Base-by-base conservation (phyloP, 2,329 filamentous ascomycete genomes). In the Aspergillus ochraceoroseus region DNA sequence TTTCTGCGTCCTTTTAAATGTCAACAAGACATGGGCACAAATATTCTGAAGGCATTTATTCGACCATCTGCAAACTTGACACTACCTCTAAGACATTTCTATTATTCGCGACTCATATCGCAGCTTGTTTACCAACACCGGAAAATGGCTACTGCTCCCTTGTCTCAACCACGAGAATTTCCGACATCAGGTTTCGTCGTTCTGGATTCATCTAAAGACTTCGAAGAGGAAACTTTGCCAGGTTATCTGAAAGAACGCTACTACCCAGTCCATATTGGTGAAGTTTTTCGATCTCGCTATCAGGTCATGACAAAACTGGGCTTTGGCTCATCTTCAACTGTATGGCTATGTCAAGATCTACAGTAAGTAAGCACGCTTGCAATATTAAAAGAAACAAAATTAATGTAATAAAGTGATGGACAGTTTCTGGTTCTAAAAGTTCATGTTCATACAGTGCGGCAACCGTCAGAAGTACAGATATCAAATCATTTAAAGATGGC, bases 401-500 rank as follows among this genome's bases (percentile, higher is more conserved):
- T 39, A 19, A 44, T 23, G 18, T 11, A 1, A 20, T 32, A 12
- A 38, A 53, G 48, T 38, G 41, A 51, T 25, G 23, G 36, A 15
- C 36, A 31, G n/a, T 48, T 46, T 34, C 18, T 47, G 13, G 39
- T 44, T 13, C 38, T 51, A 8, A 56, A 48, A 36, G 36, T 54
- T 13, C 48, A 47, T 43, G 45, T 47, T 25, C 43, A 40, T 11
- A 45, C 22, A 6, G 37, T 26, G 4, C 37, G 38, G 4, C 34
- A 34, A 26, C 31, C 37, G n/a, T 42, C 43, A 22, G 58, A 62
- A 38, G 27, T 61, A 15, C 39, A 38, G n/a, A 43, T 61, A 9
- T 57, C 56, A 17, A 41, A 54, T 23, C 44, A 55, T 36, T 38
- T 65, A 9, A 44, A 47, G 8, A 43, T 45, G 6, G 41, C 52